Percentiles rank a stretch among this genome's conserved stretches.
phyloP scores from a whole-genome alignment of 129 eudicot genomes.

The Saussurea involucrata region DNA sequence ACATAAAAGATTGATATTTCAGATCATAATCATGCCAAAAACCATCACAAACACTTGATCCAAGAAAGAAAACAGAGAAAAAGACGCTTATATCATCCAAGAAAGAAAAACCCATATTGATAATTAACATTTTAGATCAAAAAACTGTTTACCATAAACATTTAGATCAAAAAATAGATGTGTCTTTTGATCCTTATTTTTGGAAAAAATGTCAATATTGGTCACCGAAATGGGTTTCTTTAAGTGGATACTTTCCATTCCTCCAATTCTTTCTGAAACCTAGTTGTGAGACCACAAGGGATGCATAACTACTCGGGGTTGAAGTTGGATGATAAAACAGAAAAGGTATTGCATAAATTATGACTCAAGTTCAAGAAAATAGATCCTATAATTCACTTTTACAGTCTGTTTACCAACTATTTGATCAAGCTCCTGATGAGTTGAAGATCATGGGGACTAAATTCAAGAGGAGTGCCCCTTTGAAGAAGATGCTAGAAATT shows the following conservation, averaged over 20 bases:
- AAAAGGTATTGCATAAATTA: not conserved
- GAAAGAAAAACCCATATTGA: not conserved
- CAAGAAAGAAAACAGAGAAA: not conserved
- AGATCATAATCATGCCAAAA: not conserved
- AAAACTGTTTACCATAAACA: not conserved
- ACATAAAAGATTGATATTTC: constrained; percentile 9
- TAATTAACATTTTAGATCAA: not conserved
- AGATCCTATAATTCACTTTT: not conserved
- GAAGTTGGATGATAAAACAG: too few relatives aligned
- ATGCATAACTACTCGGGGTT: too few relatives aligned
- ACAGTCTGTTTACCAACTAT: not conserved
- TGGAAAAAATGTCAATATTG: not conserved
- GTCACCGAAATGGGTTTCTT: not conserved
- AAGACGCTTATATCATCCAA: too few relatives aligned
- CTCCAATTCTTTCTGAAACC: not conserved
- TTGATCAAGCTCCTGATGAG: not conserved
- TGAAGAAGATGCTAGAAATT: too few relatives aligned
- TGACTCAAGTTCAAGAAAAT: not conserved
- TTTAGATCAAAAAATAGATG: not conserved
- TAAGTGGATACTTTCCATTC: not conserved
- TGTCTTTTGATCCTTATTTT: not conserved
- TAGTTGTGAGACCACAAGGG: not conserved
- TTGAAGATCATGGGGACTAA: too few relatives aligned
- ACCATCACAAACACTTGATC: not conserved
- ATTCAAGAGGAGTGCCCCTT: too few relatives aligned